Evolutionary conservation across 345 rosid genomes (phyloP), one percentile per base, ranked within the genome.

Genomic region (Firmiana major): DNA sequence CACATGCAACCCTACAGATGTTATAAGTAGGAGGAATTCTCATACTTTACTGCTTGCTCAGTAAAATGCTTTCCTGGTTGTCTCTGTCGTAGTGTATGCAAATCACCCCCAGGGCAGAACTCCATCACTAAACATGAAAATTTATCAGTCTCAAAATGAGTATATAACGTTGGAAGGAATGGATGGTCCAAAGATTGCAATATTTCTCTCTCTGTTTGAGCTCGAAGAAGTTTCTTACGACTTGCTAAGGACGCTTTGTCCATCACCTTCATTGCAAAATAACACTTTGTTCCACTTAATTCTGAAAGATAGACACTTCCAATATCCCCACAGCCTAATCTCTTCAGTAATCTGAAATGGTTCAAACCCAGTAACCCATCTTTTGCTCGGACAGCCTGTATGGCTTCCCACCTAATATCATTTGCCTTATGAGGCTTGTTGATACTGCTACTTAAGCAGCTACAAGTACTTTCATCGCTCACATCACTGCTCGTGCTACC

Each of bases 71-170:
- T 92, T 79, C 94, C 97, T 0, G 93, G 92, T 70, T 92, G 97
- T 81, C 88, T 87, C 86, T 92, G 97, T 9, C 97, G 84, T 40
- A 92, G 91, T 1, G 90, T 89, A 80, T 92, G 97, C 90, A 92
- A 81, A 63, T 92, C 97, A 36, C 97, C 94, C 11, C 97, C 97
- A 65, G 94, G 97, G 67, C 94, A 92, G 73, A 88, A 90, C 87
- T 92, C 97, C 92, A 92, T 92, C 57, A 90, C 97, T 87, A 92
- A 86, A 74, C 94, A 92, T 46, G 94, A 92, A 84, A 90, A 92
- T 69, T 92, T 92, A 74, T 89, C 97, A 0, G 94, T 90, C 82
- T 92, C 97, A 13, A 92, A 92, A 86, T 92, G 93, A 69, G 91
- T 79, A 65, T 92, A 92, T 66, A 92, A 84, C 0, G 97, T 88